Conservation (phyloP, 805 yeast genomes). For the Debaryomyces hansenii region DNA sequence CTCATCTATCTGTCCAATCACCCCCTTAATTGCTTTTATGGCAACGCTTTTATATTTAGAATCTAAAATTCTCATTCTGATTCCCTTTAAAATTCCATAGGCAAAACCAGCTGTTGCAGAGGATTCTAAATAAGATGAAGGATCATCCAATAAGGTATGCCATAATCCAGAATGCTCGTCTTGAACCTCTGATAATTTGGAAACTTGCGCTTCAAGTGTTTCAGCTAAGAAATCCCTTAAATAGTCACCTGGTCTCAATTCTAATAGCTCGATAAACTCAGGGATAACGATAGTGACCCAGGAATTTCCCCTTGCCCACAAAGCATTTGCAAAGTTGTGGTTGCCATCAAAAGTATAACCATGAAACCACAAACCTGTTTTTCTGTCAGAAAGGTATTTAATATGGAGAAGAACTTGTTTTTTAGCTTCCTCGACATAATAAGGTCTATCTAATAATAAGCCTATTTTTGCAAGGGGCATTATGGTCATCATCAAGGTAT, state of each 20-base stretch:
- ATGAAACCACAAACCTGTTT: slow-evolving; percentile 33
- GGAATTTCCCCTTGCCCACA: slow-evolving; percentile 38
- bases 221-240: slow-evolving; percentile 26
- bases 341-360: slow-evolving; percentile 31
- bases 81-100: slow-evolving; percentile 32
- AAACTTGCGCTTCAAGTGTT: slow-evolving; percentile 29
- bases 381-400: slow-evolving; percentile 27
- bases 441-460: slow-evolving; percentile 22
- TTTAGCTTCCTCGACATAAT: slow-evolving; percentile 33
- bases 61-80: slow-evolving; percentile 24
- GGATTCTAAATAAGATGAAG: slow-evolving; percentile 26
- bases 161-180: slow-evolving; percentile 28
- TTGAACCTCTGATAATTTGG: slow-evolving; percentile 22
- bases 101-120: slow-evolving; percentile 39
- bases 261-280: slow-evolving; percentile 30
- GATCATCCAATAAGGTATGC: slow-evolving; percentile 33
- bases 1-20: slow-evolving; percentile 22
- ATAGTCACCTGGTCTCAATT: slow-evolving; percentile 24
- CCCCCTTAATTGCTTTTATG: slow-evolving; percentile 31
- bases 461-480: slow-evolving; percentile 36
- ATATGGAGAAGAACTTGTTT: slow-evolving; percentile 31
- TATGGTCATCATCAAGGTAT: slow-evolving; percentile 38
- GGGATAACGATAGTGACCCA: slow-evolving; percentile 40
- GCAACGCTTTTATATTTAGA: slow-evolving; percentile 23
- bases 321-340: slow-evolving; percentile 24